Evolutionary conservation across 108 stramenopile genomes (phyloP).

Genomic region (Discostella pseudostelligera): DNA sequence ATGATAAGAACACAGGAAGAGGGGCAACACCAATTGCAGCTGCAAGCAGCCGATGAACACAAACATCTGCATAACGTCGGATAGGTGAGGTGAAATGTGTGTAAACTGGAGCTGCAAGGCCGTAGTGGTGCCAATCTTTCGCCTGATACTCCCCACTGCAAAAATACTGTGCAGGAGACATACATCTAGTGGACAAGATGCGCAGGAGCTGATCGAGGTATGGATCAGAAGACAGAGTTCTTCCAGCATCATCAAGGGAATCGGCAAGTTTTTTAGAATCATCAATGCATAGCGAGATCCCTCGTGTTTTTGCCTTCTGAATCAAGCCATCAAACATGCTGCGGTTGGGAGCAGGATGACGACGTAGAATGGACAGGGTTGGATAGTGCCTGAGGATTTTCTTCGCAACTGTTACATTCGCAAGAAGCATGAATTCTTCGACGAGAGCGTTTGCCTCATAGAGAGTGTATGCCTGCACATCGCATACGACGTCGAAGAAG

Average conservation of each 20-base stretch:
- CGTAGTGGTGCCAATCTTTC: constrained; percentile 95
- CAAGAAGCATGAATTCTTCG: constrained; percentile 99
- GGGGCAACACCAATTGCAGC: constrained; percentile 92
- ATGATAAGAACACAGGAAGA: constrained; percentile 84
- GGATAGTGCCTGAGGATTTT: constrained; percentile 91
- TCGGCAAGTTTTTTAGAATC: constrained; percentile 92
- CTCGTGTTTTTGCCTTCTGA: constrained; percentile 78
- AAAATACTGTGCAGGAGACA: constrained; percentile 98
- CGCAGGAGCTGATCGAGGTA: constrained; percentile 96
- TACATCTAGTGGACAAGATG: constrained; percentile 95
- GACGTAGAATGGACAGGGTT: constrained; percentile 89
- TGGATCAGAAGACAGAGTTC: constrained; percentile 70
- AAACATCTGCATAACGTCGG: constrained; percentile 98
- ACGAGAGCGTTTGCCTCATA: constrained; percentile 93
- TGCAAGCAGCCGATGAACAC: constrained; percentile 96
- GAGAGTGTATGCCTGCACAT: constrained; percentile 91
- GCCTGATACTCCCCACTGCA: constrained; percentile 94
- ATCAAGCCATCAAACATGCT: constrained; percentile 94
- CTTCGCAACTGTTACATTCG: constrained; percentile 97
- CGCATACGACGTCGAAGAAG: constrained; percentile 23
- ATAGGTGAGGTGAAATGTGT: constrained; percentile 99
- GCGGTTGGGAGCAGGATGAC: constrained; percentile 94
- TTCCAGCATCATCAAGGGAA: constrained; percentile 88
- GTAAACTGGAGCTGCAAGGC: constrained; percentile 98
- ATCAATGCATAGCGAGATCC: constrained; percentile 85